Conservation (phyloP, 2,329 filamentous ascomycete species). For the Pyrenophora teres region DNA sequence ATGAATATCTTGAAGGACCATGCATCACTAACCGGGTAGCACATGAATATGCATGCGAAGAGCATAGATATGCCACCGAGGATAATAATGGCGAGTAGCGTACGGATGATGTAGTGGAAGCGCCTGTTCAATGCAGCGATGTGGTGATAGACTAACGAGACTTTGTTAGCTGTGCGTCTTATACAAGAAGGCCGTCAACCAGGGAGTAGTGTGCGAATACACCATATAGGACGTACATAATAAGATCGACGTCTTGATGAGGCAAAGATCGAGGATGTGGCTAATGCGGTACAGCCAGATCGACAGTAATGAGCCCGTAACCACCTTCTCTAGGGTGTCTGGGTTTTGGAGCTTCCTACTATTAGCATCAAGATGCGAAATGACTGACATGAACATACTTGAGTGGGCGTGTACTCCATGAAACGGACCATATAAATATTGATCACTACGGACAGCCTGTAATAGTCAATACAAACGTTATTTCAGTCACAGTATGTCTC, state of each 20-base stretch:
- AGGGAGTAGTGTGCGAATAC: too few species aligned
- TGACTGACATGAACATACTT: slow-evolving; percentile 13
- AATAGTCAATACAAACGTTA: not conserved
- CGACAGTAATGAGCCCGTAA: slow-evolving; percentile 20
- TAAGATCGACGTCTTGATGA: slow-evolving; percentile 43
- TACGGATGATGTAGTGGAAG: slow-evolving; percentile 31
- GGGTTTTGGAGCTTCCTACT: not conserved
- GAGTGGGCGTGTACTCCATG: slow-evolving; percentile 24
- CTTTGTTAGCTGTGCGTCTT: slow-evolving; percentile 1
- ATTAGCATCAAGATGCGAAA: not conserved
- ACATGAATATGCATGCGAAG: slow-evolving; percentile 33
- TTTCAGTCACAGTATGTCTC: not conserved
- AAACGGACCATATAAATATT: slow-evolving; percentile 37
- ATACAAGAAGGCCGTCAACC: too few species aligned
- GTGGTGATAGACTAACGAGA: slow-evolving; percentile 34
- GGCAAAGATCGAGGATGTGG: slow-evolving; percentile 35
- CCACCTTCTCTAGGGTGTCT: slow-evolving; percentile 15
- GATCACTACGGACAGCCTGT: slow-evolving; percentile 27
- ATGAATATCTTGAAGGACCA: slow-evolving; percentile 33
- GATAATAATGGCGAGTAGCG: slow-evolving; percentile 29
- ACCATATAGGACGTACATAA: slow-evolving; percentile 16
- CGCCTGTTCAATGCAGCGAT: slow-evolving; percentile 33
- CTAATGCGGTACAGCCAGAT: slow-evolving; percentile 38
- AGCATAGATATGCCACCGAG: slow-evolving; percentile 33
- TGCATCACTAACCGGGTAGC: slow-evolving; percentile 33